phyloP scores from a whole-genome alignment of 108 stramenopile species.

The Pseudonitzschia multiseries region DNA sequence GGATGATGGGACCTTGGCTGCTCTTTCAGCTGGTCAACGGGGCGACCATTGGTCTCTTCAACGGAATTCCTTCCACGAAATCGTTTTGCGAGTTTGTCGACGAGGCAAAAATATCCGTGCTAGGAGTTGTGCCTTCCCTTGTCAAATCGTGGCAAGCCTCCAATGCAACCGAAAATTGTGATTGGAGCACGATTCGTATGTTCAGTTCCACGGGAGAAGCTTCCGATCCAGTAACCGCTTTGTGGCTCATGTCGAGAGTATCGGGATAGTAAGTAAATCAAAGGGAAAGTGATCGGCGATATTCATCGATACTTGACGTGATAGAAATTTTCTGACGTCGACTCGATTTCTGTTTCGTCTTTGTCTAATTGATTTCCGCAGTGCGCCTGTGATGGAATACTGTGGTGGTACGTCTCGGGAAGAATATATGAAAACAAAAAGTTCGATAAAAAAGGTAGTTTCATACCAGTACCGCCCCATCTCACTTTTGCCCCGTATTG shows the following conservation, averaged over 20 bases:
- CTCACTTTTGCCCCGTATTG: background rate
- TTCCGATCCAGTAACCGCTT: slow-evolving; percentile 34
- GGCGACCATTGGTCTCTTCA: slow-evolving; percentile 39
- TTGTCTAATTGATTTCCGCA: background rate
- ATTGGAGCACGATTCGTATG: slow-evolving; percentile 33
- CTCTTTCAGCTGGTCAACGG: slow-evolving; percentile 43
- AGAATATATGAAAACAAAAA: background rate
- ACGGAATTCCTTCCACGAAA: slow-evolving; percentile 40
- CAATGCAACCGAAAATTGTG: slow-evolving; percentile 32
- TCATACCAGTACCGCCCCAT: background rate
- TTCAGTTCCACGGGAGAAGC: slow-evolving; percentile 46
- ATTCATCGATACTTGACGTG: background rate
- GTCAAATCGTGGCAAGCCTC: slow-evolving; percentile 38
- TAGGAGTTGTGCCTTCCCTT: slow-evolving; percentile 37
- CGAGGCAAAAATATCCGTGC: slow-evolving; percentile 34
- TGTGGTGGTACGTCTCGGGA: slow-evolving; percentile 23
- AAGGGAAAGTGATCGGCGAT: background rate
- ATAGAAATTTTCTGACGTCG: background rate
- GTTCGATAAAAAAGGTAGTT: background rate
- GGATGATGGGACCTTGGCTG: slow-evolving; percentile 53
- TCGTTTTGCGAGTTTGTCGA: slow-evolving; percentile 39
- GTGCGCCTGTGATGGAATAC: slow-evolving; percentile 40
- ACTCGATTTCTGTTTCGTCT: background rate
- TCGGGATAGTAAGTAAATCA: slow-evolving; percentile 18
- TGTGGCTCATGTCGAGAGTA: slow-evolving; percentile 40